Conservation (phyloP, 768 basidiomycete species). For the Suillus variegatus region DNA sequence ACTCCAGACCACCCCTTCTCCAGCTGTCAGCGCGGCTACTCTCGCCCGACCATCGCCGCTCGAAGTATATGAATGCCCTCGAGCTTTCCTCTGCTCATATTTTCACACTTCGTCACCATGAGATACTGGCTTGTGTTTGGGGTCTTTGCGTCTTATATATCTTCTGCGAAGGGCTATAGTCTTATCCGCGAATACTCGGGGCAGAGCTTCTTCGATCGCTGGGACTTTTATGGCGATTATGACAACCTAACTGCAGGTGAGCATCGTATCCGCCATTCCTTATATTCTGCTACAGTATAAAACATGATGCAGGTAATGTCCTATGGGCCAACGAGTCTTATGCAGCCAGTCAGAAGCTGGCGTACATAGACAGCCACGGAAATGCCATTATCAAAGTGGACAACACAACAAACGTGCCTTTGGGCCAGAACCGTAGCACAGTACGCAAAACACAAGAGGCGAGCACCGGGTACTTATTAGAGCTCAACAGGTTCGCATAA, state of each 20-base stretch:
- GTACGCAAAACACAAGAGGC: constrained; percentile 33
- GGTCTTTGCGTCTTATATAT: constrained; percentile 9
- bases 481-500: constrained; percentile 43
- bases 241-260: constrained; percentile 46
- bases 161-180: constrained; percentile 28
- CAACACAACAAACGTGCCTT: constrained; percentile 57
- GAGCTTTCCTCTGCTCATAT: neutral
- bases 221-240: constrained; percentile 52
- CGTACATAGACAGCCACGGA: constrained; percentile 59
- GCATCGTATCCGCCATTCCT: constrained; percentile 30
- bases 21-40: neutral
- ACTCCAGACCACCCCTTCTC: neutral
- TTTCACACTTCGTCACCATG: constrained; percentile 16
- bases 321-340: constrained; percentile 53
- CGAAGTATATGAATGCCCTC: constrained; percentile 3
- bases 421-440: constrained; percentile 56
- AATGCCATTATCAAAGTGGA: constrained; percentile 77
- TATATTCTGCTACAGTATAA: constrained; percentile 1
- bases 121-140: constrained; percentile 3
- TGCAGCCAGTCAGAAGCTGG: constrained; percentile 51
- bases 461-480: constrained; percentile 13
- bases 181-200: constrained; percentile 50
- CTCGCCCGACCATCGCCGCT: constrained; percentile 8
- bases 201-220: constrained; percentile 51
- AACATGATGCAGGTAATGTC: constrained; percentile 51